Evolutionary conservation across 805 yeast genomes (phyloP).

Genomic region (Saccharomycopsis oosterbeekiorum): DNA sequence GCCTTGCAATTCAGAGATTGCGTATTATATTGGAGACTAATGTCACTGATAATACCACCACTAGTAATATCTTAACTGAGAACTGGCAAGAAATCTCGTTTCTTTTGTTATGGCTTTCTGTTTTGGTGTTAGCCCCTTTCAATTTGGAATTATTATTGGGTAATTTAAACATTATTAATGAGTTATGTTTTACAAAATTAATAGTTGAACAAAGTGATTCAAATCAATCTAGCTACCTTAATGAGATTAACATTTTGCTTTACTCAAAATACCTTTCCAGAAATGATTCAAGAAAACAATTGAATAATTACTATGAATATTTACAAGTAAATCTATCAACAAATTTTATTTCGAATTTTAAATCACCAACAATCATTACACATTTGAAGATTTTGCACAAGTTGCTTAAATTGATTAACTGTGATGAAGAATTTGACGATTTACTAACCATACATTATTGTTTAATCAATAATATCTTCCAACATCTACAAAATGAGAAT

Average conservation of each 20-base stretch:
- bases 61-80: conserved; percentile 9
- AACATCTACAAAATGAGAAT: neutral
- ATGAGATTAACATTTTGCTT: conserved; percentile 41
- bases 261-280: conserved; percentile 43
- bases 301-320: conserved; percentile 25
- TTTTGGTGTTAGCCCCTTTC: conserved; percentile 68
- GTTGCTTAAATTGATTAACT: conserved; percentile 6
- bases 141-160: conserved; percentile 33
- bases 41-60: neutral
- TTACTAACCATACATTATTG: conserved; percentile 19
- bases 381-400: conserved; percentile 9
- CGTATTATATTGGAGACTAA: neutral
- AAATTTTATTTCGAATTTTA: neutral
- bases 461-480: neutral
- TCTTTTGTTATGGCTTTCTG: conserved; percentile 61
- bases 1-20: conserved; percentile 26
- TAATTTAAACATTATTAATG: conserved; percentile 25
- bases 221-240: conserved; percentile 48
- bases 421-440: conserved; percentile 15
- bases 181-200: conserved; percentile 30
- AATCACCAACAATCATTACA: neutral
- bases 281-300: conserved; percentile 29
- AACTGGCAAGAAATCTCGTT: conserved; percentile 41
- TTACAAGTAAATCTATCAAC: conserved; percentile 15
- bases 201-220: conserved; percentile 23